These are phyloP conservation scores for Curvularia spicifera DNA, from an alignment of 2,329 filamentous ascomycete species.

Conservation along the genomic window DNA sequence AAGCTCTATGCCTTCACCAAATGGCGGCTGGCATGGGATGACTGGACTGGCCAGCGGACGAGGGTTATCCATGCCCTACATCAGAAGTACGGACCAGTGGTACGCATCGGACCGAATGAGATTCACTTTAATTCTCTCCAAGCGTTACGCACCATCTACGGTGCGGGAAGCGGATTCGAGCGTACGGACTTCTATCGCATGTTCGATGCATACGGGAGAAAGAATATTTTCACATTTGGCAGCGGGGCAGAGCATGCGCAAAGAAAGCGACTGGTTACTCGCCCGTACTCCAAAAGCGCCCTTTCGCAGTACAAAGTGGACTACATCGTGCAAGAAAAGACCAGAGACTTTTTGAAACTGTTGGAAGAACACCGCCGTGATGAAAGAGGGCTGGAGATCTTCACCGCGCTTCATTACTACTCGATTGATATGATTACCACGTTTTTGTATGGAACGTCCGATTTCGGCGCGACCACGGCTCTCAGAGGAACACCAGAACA, in stretches of 20 bases:
- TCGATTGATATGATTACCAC: conserved; percentile 61
- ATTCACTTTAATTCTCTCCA: conserved; percentile 47
- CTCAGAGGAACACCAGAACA: conserved; percentile 50
- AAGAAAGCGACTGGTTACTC: conserved; percentile 60
- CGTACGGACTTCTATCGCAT: conserved; percentile 61
- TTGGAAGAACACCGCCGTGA: conserved; percentile 42
- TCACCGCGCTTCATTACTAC: conserved; percentile 60
- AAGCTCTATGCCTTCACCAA: conserved; percentile 52
- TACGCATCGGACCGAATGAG: conserved; percentile 23
- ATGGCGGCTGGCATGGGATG: conserved; percentile 56
- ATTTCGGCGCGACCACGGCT: conserved; percentile 53
- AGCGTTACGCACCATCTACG: conserved; percentile 62
- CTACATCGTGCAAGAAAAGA: conserved; percentile 16
- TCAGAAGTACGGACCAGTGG: conserved; percentile 26
- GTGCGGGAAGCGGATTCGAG: conserved; percentile 59
- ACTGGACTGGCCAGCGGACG: conserved; percentile 54
- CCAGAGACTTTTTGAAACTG: conserved; percentile 51
- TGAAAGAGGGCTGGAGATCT: conserved; percentile 52
- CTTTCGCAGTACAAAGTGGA: conserved; percentile 50
- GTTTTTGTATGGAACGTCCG: conserved; percentile 57
- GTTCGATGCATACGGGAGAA: conserved; percentile 61
- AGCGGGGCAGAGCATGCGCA: conserved; percentile 54
- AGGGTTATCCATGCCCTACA: conserved; percentile 54
- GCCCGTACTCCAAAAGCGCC: conserved; percentile 59
- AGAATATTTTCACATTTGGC: conserved; percentile 61